Evolutionary conservation across 2,329 filamentous ascomycete genomes (phyloP).

Genomic region (Colletotrichum nymphaeae): DNA sequence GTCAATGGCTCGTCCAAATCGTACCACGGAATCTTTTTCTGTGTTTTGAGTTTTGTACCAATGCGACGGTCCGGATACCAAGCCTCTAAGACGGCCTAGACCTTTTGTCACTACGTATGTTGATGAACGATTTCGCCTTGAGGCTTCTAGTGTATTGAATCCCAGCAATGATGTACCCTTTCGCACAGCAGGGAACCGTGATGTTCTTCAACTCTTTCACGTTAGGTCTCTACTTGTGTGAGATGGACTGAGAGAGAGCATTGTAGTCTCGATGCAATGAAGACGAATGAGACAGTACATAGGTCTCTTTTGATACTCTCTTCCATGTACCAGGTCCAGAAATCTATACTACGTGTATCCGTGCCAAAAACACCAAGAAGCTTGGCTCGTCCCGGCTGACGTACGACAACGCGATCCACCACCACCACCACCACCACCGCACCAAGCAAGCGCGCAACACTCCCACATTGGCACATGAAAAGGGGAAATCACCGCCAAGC

Average conservation of each 20-base stretch:
- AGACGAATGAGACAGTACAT: too few relatives aligned
- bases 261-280: too few relatives aligned
- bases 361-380: constrained; percentile 28
- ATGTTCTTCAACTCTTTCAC: too few relatives aligned
- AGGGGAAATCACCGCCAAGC: constrained; percentile 24
- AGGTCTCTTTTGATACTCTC: not conserved
- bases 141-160: not conserved
- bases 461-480: not conserved
- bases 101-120: too few relatives aligned
- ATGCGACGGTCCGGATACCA: not conserved
- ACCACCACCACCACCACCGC: not conserved
- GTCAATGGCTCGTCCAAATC: too few relatives aligned
- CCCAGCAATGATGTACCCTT: too few relatives aligned
- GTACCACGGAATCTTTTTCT: not conserved
- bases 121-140: not conserved
- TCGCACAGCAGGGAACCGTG: too few relatives aligned
- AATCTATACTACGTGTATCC: not conserved
- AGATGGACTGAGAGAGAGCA: too few relatives aligned
- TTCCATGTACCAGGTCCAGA: not conserved
- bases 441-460: not conserved
- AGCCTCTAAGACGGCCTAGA: not conserved
- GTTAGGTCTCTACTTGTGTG: too few relatives aligned
- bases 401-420: constrained; percentile 19
- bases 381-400: constrained; percentile 32
- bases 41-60: not conserved